A percentile compares a stretch with the other conserved stretches of the same genome.
Conservation (phyloP, 2,329 filamentous ascomycete genomes). For the Hirsutella thompsonii region DNA sequence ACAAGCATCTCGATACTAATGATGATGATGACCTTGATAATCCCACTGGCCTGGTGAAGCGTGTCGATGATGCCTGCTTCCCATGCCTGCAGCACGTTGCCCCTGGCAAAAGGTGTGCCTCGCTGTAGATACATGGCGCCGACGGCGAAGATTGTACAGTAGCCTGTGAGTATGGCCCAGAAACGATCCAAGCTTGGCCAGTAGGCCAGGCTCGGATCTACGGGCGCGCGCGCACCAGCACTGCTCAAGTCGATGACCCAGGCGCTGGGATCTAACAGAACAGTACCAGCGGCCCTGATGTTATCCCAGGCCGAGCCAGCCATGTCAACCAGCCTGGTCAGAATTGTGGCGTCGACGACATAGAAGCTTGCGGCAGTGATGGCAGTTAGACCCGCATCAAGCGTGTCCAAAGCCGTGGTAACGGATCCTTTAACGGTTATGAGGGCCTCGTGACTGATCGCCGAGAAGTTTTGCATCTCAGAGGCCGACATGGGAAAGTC, state of each 20-base stretch:
- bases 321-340: slow-evolving; percentile 2
- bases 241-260: slow-evolving; percentile 47
- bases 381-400: slow-evolving; percentile 27
- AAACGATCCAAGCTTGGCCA: slow-evolving; percentile 55
- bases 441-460: slow-evolving; percentile 60
- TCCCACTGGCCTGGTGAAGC: slow-evolving; percentile 85
- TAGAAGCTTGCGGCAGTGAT: slow-evolving; percentile 30
- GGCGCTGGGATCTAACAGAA: slow-evolving; percentile 32
- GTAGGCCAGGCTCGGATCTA: slow-evolving; percentile 48
- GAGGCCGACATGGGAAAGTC: slow-evolving; percentile 39
- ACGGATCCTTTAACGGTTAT: slow-evolving; percentile 44
- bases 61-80: slow-evolving; percentile 73
- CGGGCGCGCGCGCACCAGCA: slow-evolving; percentile 19
- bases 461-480: slow-evolving; percentile 66
- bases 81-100: slow-evolving; percentile 43
- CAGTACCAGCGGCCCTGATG: slow-evolving; percentile 8
- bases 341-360: slow-evolving; percentile 4
- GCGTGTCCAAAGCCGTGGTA: slow-evolving; percentile 21
- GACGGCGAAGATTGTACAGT: slow-evolving; percentile 59
- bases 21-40: slow-evolving; percentile 95
- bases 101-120: slow-evolving; percentile 52
- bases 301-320: slow-evolving; percentile 7
- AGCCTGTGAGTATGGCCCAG: slow-evolving; percentile 69
- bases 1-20: slow-evolving; percentile 99
- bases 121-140: slow-evolving; percentile 71